These are phyloP conservation scores for Delonix regia DNA, from an alignment of 306 rosid species.

Conservation along the genomic window DNA sequence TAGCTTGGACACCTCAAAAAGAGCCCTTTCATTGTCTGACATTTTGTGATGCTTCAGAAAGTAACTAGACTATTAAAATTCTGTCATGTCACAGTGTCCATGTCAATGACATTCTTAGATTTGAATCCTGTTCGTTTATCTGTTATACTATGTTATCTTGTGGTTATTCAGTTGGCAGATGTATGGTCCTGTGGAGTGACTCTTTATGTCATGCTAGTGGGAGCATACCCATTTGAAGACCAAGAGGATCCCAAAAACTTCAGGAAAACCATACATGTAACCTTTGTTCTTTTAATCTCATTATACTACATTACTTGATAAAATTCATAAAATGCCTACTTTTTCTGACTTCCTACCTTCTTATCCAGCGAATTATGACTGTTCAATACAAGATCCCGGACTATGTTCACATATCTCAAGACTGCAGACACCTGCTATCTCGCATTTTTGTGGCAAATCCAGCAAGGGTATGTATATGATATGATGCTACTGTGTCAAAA, in stretches of 20 bases:
- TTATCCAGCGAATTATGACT: conserved; percentile 77
- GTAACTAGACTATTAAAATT: neutral
- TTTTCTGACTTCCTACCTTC: conserved; percentile 32
- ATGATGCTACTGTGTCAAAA: neutral
- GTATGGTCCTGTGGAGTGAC: conserved; percentile 96
- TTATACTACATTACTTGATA: conserved; percentile 14
- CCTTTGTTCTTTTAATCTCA: neutral
- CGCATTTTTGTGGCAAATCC: conserved; percentile 83
- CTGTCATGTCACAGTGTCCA: neutral
- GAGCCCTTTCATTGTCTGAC: neutral
- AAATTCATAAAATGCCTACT: conserved; percentile 6
- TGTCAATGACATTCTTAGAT: neutral
- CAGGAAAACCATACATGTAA: conserved; percentile 85
- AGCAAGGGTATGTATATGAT: conserved; percentile 52
- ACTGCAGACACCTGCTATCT: conserved; percentile 75
- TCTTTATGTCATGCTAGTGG: conserved; percentile 89
- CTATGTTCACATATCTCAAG: conserved; percentile 86
- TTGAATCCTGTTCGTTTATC: conserved; percentile 17
- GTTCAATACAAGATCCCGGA: conserved; percentile 92
- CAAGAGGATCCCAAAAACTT: conserved; percentile 83
- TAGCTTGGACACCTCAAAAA: neutral
- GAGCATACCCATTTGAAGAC: conserved; percentile 93
- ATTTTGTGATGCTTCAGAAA: neutral
- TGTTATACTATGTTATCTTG: conserved; percentile 26
- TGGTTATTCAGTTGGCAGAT: conserved; percentile 68